Evolutionary conservation across 2,329 filamentous ascomycete genomes (phyloP).

Genomic region (Fusarium gaditjirri): DNA sequence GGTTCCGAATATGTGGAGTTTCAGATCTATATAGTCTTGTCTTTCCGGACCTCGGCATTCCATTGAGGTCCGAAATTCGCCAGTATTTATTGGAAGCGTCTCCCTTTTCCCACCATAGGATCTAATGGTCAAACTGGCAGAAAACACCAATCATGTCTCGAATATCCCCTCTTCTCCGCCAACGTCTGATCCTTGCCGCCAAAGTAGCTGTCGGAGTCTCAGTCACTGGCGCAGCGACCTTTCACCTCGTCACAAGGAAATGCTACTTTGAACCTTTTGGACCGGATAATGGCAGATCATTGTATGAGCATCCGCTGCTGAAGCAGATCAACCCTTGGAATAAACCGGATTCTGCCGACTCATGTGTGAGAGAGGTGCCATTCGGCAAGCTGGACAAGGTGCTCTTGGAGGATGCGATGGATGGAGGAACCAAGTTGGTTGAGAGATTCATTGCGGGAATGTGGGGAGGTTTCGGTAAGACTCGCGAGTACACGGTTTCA

Average conservation of each 20-base stretch:
- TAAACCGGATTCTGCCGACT: constrained; percentile 33
- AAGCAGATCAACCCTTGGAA: constrained; percentile 35
- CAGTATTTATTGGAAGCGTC: neutral
- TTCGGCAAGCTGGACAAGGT: constrained; percentile 3
- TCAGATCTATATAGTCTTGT: neutral
- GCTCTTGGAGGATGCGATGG: constrained; percentile 21
- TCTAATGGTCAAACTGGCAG: neutral
- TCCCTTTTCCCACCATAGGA: fast-evolving
- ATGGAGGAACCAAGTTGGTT: constrained; percentile 28
- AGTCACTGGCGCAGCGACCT: neutral
- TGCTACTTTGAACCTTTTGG: constrained; percentile 38
- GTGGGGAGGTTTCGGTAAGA: constrained; percentile 39
- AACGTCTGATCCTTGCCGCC: neutral
- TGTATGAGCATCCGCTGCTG: constrained; percentile 26
- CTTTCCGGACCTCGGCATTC: neutral
- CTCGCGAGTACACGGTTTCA: fast-evolving
- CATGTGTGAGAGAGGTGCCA: constrained; percentile 28
- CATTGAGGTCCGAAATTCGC: neutral
- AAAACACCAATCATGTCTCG: neutral
- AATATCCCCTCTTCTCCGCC: neutral
- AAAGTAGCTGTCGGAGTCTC: constrained; percentile 8
- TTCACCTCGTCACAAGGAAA: constrained; percentile 32
- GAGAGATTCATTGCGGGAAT: constrained; percentile 30
- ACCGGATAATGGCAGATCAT: neutral
- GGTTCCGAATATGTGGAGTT: neutral